Base-by-base conservation (phyloP, 495 filamentous ascomycete genomes). In the Tricharina praecox region DNA sequence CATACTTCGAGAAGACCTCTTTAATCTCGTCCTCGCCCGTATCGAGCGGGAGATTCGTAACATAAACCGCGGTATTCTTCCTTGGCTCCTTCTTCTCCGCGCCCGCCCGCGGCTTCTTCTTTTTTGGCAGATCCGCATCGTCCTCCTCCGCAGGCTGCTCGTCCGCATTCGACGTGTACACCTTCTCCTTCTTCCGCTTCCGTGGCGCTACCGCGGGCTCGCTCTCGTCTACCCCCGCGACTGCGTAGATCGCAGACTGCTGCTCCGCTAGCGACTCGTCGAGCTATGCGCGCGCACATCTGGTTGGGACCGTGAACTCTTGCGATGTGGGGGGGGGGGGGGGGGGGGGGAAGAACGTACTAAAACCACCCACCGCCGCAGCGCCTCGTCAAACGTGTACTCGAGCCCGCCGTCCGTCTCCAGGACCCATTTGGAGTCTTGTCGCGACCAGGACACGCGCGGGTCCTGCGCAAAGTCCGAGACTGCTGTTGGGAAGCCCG, bases 11-110 rank as follows among this genome's bases (percentile, higher is more conserved):
- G 69, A 99, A 99, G 21, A 81, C 70, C 10, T 82, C 70, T 48
- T 75, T 70, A 19, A 97, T 75, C 62, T 99, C 92, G 5, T 86
- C 77, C 18, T 78, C 68, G 0, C 77, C 77, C 16, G 71, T 78
- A 56, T 96, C 82, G 15, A 68, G 64, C 0, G 92, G 92, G 3
- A 99, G 74, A 10, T 76, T 79, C 2, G 84, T 92, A 32, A 96
- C 77, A 62, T 82, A 99, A 41, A 99, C 70, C 18, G 90, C 92
- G 1, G 79, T 88, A 59, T 96, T 97, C 48, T 85, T 74, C 45
- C 78, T 73, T 26, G 72, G 72, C 56, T 75, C 70, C 53, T 78
- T 79, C 56, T 77, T 72, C 11, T 61, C 61, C 30, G 53, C 50
- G 35, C n/a, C 40, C 9, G 10, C 28, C 10, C 8, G 15, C 8